These are phyloP conservation scores for Sclerotinia nivalis DNA, from an alignment of 2,329 filamentous ascomycete species.

Conservation along the genomic window DNA sequence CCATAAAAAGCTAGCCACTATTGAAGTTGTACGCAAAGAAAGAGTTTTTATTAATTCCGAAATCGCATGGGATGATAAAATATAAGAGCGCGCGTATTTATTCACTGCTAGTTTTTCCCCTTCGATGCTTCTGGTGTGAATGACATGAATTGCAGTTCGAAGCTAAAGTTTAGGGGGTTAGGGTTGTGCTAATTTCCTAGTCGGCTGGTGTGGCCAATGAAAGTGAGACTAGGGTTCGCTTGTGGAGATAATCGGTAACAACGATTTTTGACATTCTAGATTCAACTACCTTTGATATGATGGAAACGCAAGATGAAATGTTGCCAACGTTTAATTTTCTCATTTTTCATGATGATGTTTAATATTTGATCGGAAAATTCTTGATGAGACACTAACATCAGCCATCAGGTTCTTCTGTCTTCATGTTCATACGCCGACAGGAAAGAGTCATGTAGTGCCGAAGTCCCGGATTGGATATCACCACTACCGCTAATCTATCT, in stretches of 20 bases:
- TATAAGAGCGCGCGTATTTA: neutral
- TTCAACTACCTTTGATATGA: neutral
- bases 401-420: neutral
- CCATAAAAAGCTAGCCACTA: too few relatives aligned
- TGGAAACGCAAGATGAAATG: neutral
- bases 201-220: neutral
- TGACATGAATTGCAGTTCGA: neutral
- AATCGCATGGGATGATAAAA: neutral
- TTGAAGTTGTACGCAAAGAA: too few relatives aligned
- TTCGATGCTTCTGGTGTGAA: neutral
- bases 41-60: too few relatives aligned
- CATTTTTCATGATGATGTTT: neutral
- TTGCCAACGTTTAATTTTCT: neutral
- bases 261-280: neutral
- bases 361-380: too few relatives aligned
- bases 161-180: neutral
- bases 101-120: neutral
- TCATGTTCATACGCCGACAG: neutral
- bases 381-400: rapidly evolving
- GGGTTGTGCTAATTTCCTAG: neutral
- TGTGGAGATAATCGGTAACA: neutral
- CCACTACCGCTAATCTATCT: neutral
- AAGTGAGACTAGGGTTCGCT: neutral
- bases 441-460: neutral
- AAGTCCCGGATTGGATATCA: too few relatives aligned